These are phyloP conservation scores for Lactifluus piperatus DNA, from an alignment of 768 basidiomycete genomes.

Conservation along the genomic window DNA sequence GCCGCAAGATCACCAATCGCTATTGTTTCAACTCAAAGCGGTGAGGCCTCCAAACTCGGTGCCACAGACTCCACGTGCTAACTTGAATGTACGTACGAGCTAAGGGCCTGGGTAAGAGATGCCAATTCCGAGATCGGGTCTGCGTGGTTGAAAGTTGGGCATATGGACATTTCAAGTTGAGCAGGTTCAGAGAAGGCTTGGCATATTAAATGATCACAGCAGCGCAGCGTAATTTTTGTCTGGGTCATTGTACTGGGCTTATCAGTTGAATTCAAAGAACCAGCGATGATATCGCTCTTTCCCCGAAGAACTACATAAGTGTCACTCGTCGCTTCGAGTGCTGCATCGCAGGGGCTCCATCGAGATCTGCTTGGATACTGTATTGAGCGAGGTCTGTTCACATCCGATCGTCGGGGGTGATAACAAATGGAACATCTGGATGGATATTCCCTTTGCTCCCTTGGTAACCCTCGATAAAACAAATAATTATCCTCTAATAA, in stretches of 20 bases:
- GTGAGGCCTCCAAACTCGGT: background rate
- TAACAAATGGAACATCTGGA: background rate
- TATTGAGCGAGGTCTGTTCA: background rate
- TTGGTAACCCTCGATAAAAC: constrained; percentile 2
- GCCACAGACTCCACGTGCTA: background rate
- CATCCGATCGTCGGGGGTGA: background rate
- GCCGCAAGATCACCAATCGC: background rate
- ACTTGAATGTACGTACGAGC: background rate
- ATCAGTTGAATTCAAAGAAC: background rate
- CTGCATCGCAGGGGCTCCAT: background rate
- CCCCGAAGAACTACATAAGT: background rate
- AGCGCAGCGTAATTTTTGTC: background rate
- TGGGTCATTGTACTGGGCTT: background rate
- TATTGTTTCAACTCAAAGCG: background rate
- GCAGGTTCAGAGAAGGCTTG: background rate
- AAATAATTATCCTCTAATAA: background rate
- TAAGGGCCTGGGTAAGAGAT: background rate
- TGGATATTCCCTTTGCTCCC: background rate
- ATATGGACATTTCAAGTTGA: background rate
- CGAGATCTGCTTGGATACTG: background rate
- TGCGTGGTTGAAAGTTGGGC: background rate
- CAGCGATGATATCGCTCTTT: background rate
- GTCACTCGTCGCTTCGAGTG: background rate
- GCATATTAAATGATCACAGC: background rate
- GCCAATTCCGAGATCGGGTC: background rate